Percentiles rank a stretch among this genome's conserved stretches.
Conservation (phyloP, 1,284 basidiomycete genomes). For the Leccinum huronense region DNA sequence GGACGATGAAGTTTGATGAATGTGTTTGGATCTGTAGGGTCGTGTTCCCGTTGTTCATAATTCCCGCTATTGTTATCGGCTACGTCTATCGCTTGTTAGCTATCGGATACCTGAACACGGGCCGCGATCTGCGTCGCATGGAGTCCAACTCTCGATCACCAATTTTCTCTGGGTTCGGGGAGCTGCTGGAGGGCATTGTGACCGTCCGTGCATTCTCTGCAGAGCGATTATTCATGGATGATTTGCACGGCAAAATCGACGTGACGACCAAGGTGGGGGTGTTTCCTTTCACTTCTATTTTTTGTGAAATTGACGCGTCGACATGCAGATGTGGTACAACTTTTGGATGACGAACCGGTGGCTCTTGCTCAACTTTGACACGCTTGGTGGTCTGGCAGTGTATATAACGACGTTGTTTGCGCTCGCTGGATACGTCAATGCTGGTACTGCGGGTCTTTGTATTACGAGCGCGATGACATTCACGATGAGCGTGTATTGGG, state of each 20-base stretch:
- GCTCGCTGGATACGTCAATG: constrained; percentile 60
- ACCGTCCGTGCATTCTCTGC: constrained; percentile 88
- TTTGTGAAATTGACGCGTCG: constrained; percentile 3
- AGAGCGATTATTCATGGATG: constrained; percentile 75
- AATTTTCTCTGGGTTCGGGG: constrained; percentile 67
- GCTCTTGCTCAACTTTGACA: constrained; percentile 75
- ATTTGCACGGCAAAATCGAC: constrained; percentile 66
- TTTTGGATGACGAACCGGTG: constrained; percentile 84
- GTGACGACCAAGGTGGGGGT: constrained; percentile 55
- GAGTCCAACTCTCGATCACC: constrained; percentile 58
- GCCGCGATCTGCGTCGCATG: constrained; percentile 58
- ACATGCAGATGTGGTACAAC: constrained; percentile 64
- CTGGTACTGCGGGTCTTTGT: constrained; percentile 82
- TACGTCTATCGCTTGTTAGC: constrained; percentile 50
- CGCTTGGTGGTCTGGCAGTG: constrained; percentile 63
- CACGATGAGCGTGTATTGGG: constrained; percentile 63
- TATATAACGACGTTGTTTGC: constrained; percentile 74
- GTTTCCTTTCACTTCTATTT: not conserved
- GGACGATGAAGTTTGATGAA: not conserved
- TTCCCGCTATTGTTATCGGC: constrained; percentile 55
- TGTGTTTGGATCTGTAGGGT: constrained; percentile 32
- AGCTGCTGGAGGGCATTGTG: constrained; percentile 67
- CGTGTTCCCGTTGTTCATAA: constrained; percentile 58
- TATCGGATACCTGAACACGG: constrained; percentile 57
- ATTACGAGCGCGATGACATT: constrained; percentile 77